phyloP scores from a whole-genome alignment of 2,329 filamentous ascomycete species.

The Aspergillus niger region DNA sequence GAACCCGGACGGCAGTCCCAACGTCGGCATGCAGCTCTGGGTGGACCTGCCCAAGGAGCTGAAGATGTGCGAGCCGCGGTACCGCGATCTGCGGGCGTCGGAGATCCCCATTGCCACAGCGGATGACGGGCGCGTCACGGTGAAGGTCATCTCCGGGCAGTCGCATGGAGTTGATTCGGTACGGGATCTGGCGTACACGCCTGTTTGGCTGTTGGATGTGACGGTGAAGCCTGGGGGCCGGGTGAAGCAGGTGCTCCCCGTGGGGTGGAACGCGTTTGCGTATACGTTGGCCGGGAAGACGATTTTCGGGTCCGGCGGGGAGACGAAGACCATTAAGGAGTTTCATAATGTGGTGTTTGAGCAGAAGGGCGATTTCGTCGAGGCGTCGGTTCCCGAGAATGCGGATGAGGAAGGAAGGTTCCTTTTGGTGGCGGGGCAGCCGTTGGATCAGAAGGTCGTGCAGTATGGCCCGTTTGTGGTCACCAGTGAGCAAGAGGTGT shows the following conservation, averaged over 20 bases:
- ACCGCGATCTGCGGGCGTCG: conserved; percentile 75
- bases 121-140: conserved; percentile 71
- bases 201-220: conserved; percentile 93
- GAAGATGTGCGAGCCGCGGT: conserved; percentile 87
- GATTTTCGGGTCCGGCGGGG: conserved; percentile 57
- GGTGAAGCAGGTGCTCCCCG: conserved; percentile 72
- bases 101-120: conserved; percentile 78
- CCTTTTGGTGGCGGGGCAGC: conserved; percentile 74
- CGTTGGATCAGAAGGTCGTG: conserved; percentile 76
- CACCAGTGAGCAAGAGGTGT: conserved; percentile 69
- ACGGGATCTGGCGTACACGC: conserved; percentile 90
- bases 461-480: conserved; percentile 88
- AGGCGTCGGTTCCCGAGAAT: conserved; percentile 67
- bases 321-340: conserved; percentile 44
- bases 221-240: conserved; percentile 76
- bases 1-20: conserved; percentile 72
- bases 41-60: conserved; percentile 81
- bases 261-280: conserved; percentile 85
- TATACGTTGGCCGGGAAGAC: conserved; percentile 79
- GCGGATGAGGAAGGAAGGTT: conserved; percentile 59
- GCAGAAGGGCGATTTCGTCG: conserved; percentile 72
- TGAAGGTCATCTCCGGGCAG: conserved; percentile 90
- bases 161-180: conserved; percentile 82
- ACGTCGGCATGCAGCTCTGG: conserved; percentile 92
- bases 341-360: conserved; percentile 92